Evolutionary conservation across 1,284 basidiomycete species (phyloP).

Genomic region (Irpex lacteus): DNA sequence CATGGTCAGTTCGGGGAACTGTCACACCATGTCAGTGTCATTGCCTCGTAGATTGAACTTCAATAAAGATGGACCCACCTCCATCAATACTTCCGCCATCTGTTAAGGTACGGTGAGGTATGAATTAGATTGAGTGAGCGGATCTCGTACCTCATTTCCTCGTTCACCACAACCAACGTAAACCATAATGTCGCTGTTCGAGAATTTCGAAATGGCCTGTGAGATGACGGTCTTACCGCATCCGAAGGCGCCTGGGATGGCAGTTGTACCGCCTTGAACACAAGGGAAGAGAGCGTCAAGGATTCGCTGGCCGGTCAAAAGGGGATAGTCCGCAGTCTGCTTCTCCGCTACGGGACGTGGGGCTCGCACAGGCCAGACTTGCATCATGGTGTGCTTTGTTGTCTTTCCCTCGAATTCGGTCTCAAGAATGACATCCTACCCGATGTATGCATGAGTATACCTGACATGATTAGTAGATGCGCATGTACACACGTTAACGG

Average conservation of each 20-base stretch:
- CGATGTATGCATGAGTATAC: constrained; percentile 7
- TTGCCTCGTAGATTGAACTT: constrained; percentile 2
- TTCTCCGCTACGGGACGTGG: constrained; percentile 95
- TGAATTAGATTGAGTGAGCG: neutral
- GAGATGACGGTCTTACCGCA: constrained; percentile 98
- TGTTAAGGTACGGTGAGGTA: constrained; percentile 28
- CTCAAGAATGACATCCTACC: constrained; percentile 90
- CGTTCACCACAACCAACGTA: constrained; percentile 98
- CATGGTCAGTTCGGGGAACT: constrained; percentile 96
- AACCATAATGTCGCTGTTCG: constrained; percentile 99
- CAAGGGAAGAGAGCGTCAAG: constrained; percentile 98
- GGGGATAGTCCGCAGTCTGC: constrained; percentile 88
- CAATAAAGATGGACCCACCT: constrained; percentile 47
- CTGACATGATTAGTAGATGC: neutral
- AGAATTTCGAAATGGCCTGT: constrained; percentile 97
- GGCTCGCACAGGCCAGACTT: constrained; percentile 98
- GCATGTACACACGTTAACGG: constrained; percentile 69
- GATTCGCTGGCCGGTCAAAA: constrained; percentile 96
- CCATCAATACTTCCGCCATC: constrained; percentile 99
- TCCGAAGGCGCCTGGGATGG: constrained; percentile 99
- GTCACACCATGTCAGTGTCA: constrained; percentile 19
- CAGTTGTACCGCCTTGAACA: constrained; percentile 98
- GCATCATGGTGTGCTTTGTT: constrained; percentile 94
- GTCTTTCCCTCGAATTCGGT: constrained; percentile 98
- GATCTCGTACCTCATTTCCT: constrained; percentile 71